Base-by-base conservation (phyloP, 345 rosid species). In the Sonneratia alba region DNA sequence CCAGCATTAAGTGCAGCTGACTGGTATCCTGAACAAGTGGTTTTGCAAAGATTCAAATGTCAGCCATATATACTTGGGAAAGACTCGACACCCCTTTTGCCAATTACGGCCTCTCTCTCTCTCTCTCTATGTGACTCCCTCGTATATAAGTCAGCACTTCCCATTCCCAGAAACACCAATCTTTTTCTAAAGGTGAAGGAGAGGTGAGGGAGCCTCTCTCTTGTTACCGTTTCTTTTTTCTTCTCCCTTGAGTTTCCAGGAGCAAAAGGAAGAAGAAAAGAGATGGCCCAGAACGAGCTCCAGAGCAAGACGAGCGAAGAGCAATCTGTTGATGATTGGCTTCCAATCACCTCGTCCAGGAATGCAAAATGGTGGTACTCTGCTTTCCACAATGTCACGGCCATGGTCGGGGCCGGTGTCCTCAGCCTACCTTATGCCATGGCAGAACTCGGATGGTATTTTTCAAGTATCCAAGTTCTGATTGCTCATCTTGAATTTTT, bases 291-390 rank as follows among this genome's bases (percentile, higher is more conserved):
- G 14, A 21, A 72, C 9, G 40, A 65, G 53, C 43, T 2, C 43
- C 43, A 36, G 62, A 48, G 38, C 22, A 67, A 22, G 1, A 27
- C 49, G 2, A 5, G 36, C 55, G 27, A 78, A 51, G 64, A 83
- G 48, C 81, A 82, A 77, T 68, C 75, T 19, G 78, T 92, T 9
- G 78, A 87, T 19, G 90, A 86, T 4, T 92, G 96, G 90, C 89
- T 89, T 69, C 98, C 97, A 0, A 77, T 92, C 78, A 90, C 93
- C 0, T 81, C 89, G 1, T 79, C 87, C 0, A 82, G 96, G 78
- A 81, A 85, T 45, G 93, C 93, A 24, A 93, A 91, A 77, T 93
- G 97, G 98, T 93, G 96, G 93, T 91, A 85, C 73, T 85, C 96
- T 5, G 84, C 97, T 3, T 93, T 93, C 83, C 97, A 93, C 88